A percentile compares a stretch with the other conserved stretches of the same genome.
phyloP scores from a whole-genome alignment of 257 asterid genomes.

The Fraxinus americana region DNA sequence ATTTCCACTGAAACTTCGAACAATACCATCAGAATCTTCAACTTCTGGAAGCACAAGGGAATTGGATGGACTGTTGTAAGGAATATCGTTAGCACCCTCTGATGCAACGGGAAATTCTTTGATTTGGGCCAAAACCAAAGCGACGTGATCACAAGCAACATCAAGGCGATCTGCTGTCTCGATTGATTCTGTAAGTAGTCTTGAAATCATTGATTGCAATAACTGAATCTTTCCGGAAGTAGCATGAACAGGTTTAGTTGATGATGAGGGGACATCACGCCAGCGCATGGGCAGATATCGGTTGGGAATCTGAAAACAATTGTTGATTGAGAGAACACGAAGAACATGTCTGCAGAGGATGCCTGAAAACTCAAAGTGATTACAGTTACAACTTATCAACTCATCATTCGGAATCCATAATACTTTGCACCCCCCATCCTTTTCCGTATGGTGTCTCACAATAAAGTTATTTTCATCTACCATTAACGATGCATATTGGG shows the following conservation, averaged over 20 bases:
- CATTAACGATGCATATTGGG: slow-evolving; percentile 56
- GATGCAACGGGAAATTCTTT: slow-evolving; percentile 45
- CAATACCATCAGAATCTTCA: slow-evolving; percentile 59
- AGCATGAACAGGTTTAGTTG: slow-evolving; percentile 20
- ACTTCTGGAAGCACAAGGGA: slow-evolving; percentile 52
- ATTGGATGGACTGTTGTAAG: slow-evolving; percentile 50
- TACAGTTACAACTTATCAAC: slow-evolving; percentile 55
- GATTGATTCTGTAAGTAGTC: slow-evolving; percentile 49
- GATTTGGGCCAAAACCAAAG: slow-evolving; percentile 45
- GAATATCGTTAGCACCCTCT: slow-evolving; percentile 33
- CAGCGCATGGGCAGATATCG: slow-evolving; percentile 52
- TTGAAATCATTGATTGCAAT: slow-evolving; percentile 49
- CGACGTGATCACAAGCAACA: slow-evolving; percentile 52
- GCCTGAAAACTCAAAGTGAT: slow-evolving; percentile 61
- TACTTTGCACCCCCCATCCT: slow-evolving; percentile 56
- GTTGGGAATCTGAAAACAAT: slow-evolving; percentile 58
- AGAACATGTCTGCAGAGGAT: slow-evolving; percentile 58
- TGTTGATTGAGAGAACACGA: slow-evolving; percentile 55
- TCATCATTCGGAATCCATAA: slow-evolving; percentile 58
- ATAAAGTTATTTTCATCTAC: slow-evolving; percentile 49
- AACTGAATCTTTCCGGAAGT: slow-evolving; percentile 46
- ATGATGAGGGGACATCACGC: slow-evolving; percentile 31
- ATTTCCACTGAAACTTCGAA: slow-evolving; percentile 42
- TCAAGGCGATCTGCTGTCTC: slow-evolving; percentile 60
- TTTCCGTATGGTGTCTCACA: slow-evolving; percentile 60